These are phyloP conservation scores for Diaporthe sp. DNA, from an alignment of 2,329 filamentous ascomycete species.

Conservation along the genomic window DNA sequence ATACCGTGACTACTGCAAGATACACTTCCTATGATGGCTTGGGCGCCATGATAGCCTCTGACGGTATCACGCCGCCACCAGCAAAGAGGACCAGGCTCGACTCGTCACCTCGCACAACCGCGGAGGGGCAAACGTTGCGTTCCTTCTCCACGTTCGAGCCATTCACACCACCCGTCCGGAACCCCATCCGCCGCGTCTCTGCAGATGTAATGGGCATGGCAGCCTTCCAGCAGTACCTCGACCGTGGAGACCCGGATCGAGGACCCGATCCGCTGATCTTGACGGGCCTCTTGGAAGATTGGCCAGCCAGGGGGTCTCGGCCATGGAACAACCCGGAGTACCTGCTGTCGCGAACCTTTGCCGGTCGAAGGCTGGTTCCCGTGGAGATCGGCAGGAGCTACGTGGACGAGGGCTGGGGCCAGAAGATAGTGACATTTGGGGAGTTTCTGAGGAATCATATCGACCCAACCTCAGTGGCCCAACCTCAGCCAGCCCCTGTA, in stretches of 20 bases:
- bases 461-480: constrained; percentile 38
- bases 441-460: constrained; percentile 77
- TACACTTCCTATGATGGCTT: background rate
- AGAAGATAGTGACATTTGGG: constrained; percentile 80
- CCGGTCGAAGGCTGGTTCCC: constrained; percentile 82
- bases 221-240: constrained; percentile 71
- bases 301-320: constrained; percentile 78
- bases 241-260: constrained; percentile 47
- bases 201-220: constrained; percentile 60
- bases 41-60: constrained; percentile 21
- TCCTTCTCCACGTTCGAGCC: constrained; percentile 49
- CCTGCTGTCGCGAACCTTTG: constrained; percentile 78
- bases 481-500: background rate
- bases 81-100: constrained; percentile 19
- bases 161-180: constrained; percentile 54
- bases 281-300: constrained; percentile 70
- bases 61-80: constrained; percentile 6
- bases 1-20: constrained; percentile 1
- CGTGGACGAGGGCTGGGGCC: constrained; percentile 85
- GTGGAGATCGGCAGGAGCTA: constrained; percentile 90
- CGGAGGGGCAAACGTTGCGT: constrained; percentile 33
- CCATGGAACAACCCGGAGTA: constrained; percentile 82
- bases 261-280: constrained; percentile 75
- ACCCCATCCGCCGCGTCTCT: constrained; percentile 53
- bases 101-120: background rate